phyloP scores from a whole-genome alignment of 176 grass and related monocot species.

The Alopecurus myosuroides region DNA sequence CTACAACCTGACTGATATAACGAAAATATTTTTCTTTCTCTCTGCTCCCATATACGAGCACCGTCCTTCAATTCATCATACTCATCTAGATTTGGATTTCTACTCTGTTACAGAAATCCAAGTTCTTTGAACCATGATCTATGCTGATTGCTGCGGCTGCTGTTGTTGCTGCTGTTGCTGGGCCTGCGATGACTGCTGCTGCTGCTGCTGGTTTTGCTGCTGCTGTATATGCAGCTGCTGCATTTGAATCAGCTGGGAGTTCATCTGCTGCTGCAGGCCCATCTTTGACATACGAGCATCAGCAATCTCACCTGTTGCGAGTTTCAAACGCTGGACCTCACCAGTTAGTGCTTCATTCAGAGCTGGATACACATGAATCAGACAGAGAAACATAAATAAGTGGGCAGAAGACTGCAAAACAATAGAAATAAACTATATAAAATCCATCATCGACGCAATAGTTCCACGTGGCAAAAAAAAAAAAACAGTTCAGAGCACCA shows the following conservation, averaged over 20 bases:
- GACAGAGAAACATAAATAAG: not conserved
- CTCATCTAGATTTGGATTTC: not conserved
- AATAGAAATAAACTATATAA: not conserved
- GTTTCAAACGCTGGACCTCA: conserved; percentile 79
- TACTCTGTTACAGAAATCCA: not conserved
- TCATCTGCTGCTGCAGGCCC: conserved; percentile 62
- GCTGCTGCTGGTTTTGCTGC: conserved; percentile 52
- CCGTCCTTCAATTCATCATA: conserved; percentile 13
- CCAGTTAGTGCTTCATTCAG: conserved; percentile 81
- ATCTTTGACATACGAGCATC: conserved; percentile 52
- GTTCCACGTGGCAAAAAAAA: not conserved
- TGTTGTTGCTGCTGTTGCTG: conserved; percentile 36
- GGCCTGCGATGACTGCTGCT: conserved; percentile 27
- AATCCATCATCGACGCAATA: not conserved
- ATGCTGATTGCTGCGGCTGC: conserved; percentile 43
- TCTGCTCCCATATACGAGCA: not conserved
- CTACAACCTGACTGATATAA: conserved; percentile 46
- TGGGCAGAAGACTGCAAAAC: not conserved
- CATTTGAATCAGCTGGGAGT: conserved; percentile 73
- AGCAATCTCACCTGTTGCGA: conserved; percentile 63
- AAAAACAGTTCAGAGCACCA: no score
- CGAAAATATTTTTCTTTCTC: not conserved
- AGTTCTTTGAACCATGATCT: not conserved
- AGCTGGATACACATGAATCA: conserved; percentile 42
- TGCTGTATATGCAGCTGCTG: conserved; percentile 89